Evolutionary conservation across 2,329 filamentous ascomycete genomes (phyloP), one percentile per base, ranked within the genome.

Genomic region (Colletotrichum sidae): DNA sequence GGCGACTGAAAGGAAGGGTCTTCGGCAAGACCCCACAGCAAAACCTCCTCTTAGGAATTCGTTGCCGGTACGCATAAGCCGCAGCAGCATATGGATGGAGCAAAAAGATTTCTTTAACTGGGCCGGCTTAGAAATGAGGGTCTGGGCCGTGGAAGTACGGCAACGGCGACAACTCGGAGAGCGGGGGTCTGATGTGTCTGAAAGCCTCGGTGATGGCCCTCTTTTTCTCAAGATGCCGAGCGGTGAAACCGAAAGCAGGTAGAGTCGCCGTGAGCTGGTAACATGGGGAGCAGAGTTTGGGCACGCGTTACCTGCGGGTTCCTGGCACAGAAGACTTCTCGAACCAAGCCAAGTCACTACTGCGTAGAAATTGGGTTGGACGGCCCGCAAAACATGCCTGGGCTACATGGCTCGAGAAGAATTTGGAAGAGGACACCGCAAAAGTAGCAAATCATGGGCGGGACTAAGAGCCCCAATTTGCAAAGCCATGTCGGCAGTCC

Each of bases 111-210:
- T 61, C 45, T 39, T 5, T 3, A 38, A 8, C 35, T 46, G 35
- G 57, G 25, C 15, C 45, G 25, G 62, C 45, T 62, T 56, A 56
- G 46, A 47, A 61, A 62, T 65, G 37, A 46, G 55, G 45, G 25
- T 41, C 52, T 15, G 45, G 12, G 46, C 42, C 54, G 47, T 37
- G 41, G n/a, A 51, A 17, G 55, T 12, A 34, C 37, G 38, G 17
- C 9, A 44, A 62, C 62, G 62, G 62, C 52, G 62, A 65, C 57
- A 65, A 52, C 52, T 65, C 62, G 58, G 62, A 46, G 52, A 55
- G 62, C 45, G 62, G 25, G 25, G 58, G 62, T 56, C 62, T 17
- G 15, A 50, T 34, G 37, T 37, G 44, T 33, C 57, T 58, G 44
- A 46, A 12, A 12, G 35, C 41, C 54, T 60, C 45, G 38, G 41